phyloP scores from a whole-genome alignment of 225 moss, liverwort and hornwort genomes.

The Pseudisothecium myosuroides region DNA sequence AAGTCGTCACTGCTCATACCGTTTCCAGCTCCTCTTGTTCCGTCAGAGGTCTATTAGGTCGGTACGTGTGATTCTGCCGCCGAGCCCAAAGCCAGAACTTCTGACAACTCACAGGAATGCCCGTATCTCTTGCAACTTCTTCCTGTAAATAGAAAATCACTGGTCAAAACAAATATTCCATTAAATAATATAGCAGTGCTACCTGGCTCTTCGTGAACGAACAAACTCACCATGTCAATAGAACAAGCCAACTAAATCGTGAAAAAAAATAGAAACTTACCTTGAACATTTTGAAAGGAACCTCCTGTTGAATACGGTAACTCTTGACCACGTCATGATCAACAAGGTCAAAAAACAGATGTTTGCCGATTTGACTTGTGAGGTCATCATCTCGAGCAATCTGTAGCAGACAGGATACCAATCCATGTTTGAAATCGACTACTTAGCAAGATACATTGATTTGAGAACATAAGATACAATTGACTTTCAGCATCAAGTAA shows the following conservation, averaged over 20 bases:
- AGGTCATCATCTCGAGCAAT: slow-evolving; percentile 96
- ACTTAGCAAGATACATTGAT: not conserved
- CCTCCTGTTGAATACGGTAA: slow-evolving; percentile 95
- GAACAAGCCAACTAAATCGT: not conserved
- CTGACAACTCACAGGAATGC: slow-evolving; percentile 78
- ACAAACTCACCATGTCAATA: not conserved
- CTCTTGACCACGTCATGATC: slow-evolving; percentile 92
- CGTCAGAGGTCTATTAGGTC: slow-evolving; percentile 82
- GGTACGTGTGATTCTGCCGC: slow-evolving; percentile 96
- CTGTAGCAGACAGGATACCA: slow-evolving; percentile 9
- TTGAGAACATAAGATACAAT: not conserved
- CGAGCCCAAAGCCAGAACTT: slow-evolving; percentile 97
- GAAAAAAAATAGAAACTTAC: not conserved
- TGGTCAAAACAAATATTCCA: not conserved
- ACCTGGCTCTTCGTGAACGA: not conserved
- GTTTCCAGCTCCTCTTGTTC: slow-evolving; percentile 90
- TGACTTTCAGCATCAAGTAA: not conserved
- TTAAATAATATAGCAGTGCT: not conserved
- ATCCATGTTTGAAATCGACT: not conserved
- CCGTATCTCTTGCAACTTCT: slow-evolving; percentile 82
- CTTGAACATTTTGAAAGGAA: slow-evolving; percentile 81
- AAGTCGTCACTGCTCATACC: slow-evolving; percentile 19
- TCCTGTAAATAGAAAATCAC: slow-evolving; percentile 34
- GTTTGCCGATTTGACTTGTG: slow-evolving; percentile 82
- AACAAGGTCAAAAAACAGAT: slow-evolving; percentile 86